Evolutionary conservation across 768 basidiomycete species (phyloP).

Genomic region (Podaxis sp.): DNA sequence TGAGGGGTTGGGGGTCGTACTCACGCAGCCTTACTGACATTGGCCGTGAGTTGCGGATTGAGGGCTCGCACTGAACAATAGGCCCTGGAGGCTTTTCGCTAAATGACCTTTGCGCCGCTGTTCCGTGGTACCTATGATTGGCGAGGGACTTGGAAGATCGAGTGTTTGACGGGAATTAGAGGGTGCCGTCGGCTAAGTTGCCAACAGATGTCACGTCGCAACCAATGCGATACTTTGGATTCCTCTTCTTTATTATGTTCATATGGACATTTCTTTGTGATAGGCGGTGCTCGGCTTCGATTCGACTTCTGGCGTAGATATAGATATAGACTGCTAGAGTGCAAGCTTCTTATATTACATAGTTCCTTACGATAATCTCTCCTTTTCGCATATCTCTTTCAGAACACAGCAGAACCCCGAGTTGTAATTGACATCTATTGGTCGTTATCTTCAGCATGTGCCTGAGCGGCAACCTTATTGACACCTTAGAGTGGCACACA

Average conservation of each 20-base stretch:
- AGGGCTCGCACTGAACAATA: not conserved
- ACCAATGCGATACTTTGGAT: not conserved
- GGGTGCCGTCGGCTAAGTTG: not conserved
- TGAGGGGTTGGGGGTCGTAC: slow-evolving; percentile 27
- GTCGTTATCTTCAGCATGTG: not conserved
- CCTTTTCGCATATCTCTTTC: not conserved
- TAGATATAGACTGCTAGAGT: not conserved
- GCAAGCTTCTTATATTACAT: not conserved
- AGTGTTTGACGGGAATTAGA: not conserved
- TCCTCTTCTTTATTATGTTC: not conserved
- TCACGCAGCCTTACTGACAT: slow-evolving; percentile 13
- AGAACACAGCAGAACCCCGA: not conserved
- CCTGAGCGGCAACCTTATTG: not conserved
- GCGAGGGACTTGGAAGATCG: not conserved
- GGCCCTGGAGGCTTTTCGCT: not conserved
- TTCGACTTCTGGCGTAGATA: not conserved
- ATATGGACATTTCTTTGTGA: not conserved
- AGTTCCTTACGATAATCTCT: not conserved
- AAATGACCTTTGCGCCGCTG: not conserved
- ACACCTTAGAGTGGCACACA: not conserved
- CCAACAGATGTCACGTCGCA: not conserved
- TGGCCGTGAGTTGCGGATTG: not conserved
- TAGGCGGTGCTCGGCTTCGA: not conserved
- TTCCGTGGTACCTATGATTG: not conserved
- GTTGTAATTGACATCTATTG: not conserved